A percentile compares a stretch with the other conserved stretches of the same genome.
Conservation (phyloP, 352 stramenopile genomes). For the Proteromonas lacertae region DNA sequence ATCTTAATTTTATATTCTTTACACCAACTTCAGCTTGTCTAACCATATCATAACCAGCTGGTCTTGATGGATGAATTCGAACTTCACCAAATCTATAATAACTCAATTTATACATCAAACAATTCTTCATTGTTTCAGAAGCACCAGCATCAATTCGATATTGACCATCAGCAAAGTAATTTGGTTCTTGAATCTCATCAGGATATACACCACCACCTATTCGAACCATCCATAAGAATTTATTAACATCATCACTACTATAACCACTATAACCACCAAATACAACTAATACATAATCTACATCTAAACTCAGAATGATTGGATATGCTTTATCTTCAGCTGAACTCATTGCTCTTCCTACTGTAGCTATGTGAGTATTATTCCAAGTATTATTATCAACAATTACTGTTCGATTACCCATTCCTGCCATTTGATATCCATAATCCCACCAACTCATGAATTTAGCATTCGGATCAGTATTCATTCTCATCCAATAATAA, state of each 20-base stretch:
- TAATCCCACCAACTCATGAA: too few species aligned
- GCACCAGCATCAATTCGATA: too few species aligned
- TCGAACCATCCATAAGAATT: slow-evolving; percentile 57
- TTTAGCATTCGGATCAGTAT: slow-evolving; percentile 41
- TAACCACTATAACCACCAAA: slow-evolving; percentile 45
- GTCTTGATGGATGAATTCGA: slow-evolving; percentile 24
- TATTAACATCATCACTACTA: slow-evolving; percentile 52
- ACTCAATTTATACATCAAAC: too few species aligned
- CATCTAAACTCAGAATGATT: slow-evolving; percentile 47
- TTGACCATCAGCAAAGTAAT: too few species aligned
- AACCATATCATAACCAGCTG: slow-evolving; percentile 32
- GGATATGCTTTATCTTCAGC: slow-evolving; percentile 42
- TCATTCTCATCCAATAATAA: slow-evolving; percentile 46
- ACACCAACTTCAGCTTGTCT: slow-evolving; percentile 41
- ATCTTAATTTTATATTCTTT: slow-evolving; percentile 47
- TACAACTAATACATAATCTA: slow-evolving; percentile 58
- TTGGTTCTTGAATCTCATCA: slow-evolving; percentile 43
- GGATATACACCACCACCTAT: slow-evolving; percentile 41
- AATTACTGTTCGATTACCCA: slow-evolving; percentile 85
- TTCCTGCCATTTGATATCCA: too few species aligned
- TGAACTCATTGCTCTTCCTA: slow-evolving; percentile 36
- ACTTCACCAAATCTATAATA: slow-evolving; percentile 60
- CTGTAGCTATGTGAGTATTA: too few species aligned
- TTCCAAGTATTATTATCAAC: too few species aligned
- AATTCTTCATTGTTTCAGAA: too few species aligned